Conservation (phyloP, 83 land plant species). For the Diphasiastrum complanatum region DNA sequence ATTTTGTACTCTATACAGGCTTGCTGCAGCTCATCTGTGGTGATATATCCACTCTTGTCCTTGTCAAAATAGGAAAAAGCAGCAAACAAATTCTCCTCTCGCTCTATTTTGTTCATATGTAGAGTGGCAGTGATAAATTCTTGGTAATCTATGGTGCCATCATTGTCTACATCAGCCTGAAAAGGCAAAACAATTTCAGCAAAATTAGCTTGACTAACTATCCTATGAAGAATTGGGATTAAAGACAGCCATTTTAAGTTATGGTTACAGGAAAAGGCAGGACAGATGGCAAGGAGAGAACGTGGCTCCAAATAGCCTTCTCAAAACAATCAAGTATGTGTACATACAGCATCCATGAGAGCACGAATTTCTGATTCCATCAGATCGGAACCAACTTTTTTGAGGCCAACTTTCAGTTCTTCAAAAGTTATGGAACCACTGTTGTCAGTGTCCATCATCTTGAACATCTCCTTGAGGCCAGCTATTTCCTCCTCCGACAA, state of each 20-base stretch:
- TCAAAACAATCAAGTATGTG: too few species aligned
- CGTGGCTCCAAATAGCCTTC: too few species aligned
- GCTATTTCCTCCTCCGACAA: constrained; percentile 15
- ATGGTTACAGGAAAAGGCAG: too few species aligned
- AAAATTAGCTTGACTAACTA: too few species aligned
- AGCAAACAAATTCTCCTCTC: constrained; percentile 13
- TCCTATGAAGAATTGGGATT: too few species aligned
- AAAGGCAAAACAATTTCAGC: too few species aligned
- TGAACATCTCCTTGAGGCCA: constrained; percentile 13
- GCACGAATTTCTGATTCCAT: constrained; percentile 6
- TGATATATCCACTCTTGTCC: constrained; percentile 12
- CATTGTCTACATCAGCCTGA: too few species aligned
- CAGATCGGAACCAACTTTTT: not conserved
- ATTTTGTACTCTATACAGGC: constrained; percentile 9
- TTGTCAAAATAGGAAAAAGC: constrained; percentile 11
- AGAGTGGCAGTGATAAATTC: constrained; percentile 11
- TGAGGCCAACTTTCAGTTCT: constrained; percentile 8
- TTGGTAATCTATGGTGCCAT: constrained; percentile 10
- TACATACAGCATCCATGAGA: constrained; percentile 19
- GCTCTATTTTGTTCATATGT: constrained; percentile 12
- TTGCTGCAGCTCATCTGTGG: constrained; percentile 7
- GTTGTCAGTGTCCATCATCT: too few species aligned
- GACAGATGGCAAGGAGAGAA: too few species aligned
- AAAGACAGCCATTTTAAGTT: too few species aligned
- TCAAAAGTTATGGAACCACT: constrained; percentile 12